phyloP scores from a whole-genome alignment of 2,329 filamentous ascomycete genomes.

The Acrocalymma vagum region DNA sequence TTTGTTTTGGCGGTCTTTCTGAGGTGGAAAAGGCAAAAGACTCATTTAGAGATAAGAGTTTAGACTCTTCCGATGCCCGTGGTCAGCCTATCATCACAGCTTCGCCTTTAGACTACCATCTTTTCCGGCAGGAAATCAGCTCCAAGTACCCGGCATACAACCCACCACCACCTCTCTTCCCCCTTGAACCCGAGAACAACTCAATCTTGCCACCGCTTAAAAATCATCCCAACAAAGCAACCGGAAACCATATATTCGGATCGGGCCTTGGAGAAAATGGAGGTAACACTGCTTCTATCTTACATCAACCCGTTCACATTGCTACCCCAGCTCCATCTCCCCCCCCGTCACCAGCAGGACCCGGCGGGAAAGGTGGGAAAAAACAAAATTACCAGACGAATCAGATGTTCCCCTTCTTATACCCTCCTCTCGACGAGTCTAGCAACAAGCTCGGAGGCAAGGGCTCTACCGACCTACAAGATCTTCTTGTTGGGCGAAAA shows the following conservation, averaged over 20 bases:
- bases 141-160: conserved; percentile 98
- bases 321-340: conserved; percentile 97
- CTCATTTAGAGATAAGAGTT: conserved; percentile 68
- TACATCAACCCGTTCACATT: conserved; percentile 96
- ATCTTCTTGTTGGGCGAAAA: conserved; percentile 78
- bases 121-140: conserved; percentile 94
- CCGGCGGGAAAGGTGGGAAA: conserved; percentile 89
- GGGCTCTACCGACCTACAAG: conserved; percentile 81
- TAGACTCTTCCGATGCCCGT: conserved; percentile 64
- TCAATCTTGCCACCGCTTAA: conserved; percentile 87
- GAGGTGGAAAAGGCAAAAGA: conserved; percentile 79
- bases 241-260: conserved; percentile 60
- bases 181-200: conserved; percentile 88
- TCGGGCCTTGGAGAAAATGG: conserved; percentile 58
- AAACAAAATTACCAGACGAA: conserved; percentile 99
- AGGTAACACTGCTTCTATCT: conserved; percentile 72
- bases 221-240: conserved; percentile 69
- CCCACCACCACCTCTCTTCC: conserved; percentile 82
- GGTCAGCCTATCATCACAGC: conserved; percentile 86
- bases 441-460: conserved; percentile 93
- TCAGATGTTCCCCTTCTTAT: conserved; percentile 97
- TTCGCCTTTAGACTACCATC: conserved; percentile 93
- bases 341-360: conserved; percentile 85
- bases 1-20: conserved; percentile 81
- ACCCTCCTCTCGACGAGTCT: conserved; percentile 86